Evolutionary conservation across 768 basidiomycete species (phyloP), one percentile per base, ranked within the genome.

Genomic region (Suillus bovinus): DNA sequence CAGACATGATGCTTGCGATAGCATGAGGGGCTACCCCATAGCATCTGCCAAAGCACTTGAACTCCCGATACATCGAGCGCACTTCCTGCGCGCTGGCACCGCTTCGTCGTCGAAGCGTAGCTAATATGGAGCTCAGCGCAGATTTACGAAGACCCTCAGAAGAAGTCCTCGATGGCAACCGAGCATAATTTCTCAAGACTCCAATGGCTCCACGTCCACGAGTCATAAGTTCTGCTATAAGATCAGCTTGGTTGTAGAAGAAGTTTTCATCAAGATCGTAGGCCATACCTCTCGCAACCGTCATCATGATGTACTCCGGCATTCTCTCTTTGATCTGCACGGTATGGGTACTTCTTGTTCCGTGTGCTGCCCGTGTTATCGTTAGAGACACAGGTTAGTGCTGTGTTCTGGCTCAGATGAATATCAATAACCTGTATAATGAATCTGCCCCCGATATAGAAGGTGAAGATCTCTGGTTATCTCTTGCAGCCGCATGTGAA

Each of bases 301-400:
- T 7, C 38, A 39, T 56, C 38, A 56, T 56, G 55, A 39, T 56
- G 22, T 29, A 56, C 27, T 20, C 38, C 27, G 39, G 0, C 17
- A 41, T 56, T 27, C 38, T 56, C 38, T 39, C 38, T 38, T 38
- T 34, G 38, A 39, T 56, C 38, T 56, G 55, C 38, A 39, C 24
- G 13, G 6, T 29, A 38, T 56, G 17, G 24, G 29, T 56, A 13
- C 17, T 56, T 56, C 55, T 56, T 20, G 4, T 39, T 27, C 36
- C 17, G 20, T 56, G 55, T 29, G 38, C 24, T 4, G 55, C 38
- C 24, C 17, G 24, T 13, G 55, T 39, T 56, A 36, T 56, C 17
- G 38, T 56, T 39, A 56, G 38, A 20, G 38, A 56, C 55, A 56
- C 36, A 56, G 55, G 55, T 56, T 1, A 56, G 55, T 56, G 1